Evolutionary conservation across 2,329 filamentous ascomycete genomes (phyloP).

Genomic region (Aspergillus latus): DNA sequence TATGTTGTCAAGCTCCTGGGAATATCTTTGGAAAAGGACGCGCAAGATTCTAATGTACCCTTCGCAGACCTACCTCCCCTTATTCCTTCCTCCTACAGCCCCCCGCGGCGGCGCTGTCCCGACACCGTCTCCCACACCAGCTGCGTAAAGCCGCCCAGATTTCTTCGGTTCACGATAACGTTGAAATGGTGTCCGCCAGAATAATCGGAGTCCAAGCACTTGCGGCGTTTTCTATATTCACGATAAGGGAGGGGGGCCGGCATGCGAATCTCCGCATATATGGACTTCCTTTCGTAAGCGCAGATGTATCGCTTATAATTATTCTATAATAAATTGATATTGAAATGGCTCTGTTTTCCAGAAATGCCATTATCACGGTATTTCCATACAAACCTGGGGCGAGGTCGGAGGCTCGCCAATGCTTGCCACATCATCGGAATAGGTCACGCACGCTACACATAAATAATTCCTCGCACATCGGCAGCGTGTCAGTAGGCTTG

Average conservation of each 20-base stretch:
- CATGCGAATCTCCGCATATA: background rate
- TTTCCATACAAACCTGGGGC: background rate
- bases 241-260: too few relatives aligned
- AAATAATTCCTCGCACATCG: background rate
- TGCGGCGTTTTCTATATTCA: background rate
- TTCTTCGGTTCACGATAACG: background rate
- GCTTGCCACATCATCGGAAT: constrained; percentile 1
- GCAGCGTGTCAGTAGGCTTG: background rate
- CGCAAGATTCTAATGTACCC: constrained; percentile 15
- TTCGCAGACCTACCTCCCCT: constrained; percentile 61
- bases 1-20: constrained; percentile 31
- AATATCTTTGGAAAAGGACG: background rate
- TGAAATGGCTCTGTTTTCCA: background rate
- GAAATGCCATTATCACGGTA: background rate
- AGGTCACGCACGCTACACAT: background rate
- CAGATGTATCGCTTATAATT: background rate
- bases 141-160: constrained; percentile 14
- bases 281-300: background rate
- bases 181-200: background rate
- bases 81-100: constrained; percentile 61
- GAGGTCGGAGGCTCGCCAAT: background rate
- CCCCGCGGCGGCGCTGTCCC: constrained; percentile 40
- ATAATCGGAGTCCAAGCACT: background rate
- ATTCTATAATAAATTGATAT: constrained; percentile 9
- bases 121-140: constrained; percentile 46